A percentile compares a stretch with the other conserved stretches of the same genome.
These are phyloP conservation scores for Paraurostyla sp. DNA, from an alignment of 73 alveolate genomes.

Conservation along the genomic window DNA sequence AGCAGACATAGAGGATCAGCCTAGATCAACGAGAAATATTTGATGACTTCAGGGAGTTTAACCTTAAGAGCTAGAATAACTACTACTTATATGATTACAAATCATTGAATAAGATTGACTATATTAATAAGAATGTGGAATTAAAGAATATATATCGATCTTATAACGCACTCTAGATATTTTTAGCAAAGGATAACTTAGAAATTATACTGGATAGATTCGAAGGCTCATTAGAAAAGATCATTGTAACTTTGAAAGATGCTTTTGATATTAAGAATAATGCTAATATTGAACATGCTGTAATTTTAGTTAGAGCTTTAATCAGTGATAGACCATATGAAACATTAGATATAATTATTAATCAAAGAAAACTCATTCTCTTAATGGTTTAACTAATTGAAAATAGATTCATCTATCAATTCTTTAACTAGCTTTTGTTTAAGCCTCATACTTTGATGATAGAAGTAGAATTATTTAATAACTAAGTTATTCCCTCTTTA, in stretches of 20 bases:
- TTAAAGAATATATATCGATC: conserved; percentile 70
- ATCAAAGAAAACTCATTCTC: background rate
- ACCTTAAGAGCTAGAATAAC: conserved; percentile 12
- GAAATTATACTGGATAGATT: background rate
- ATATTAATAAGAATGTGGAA: conserved; percentile 58
- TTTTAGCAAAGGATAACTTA: conserved; percentile 13
- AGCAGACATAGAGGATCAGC: conserved; percentile 12
- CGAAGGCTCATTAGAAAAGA: conserved; percentile 28
- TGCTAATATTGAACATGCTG: conserved; percentile 29
- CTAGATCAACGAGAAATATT: background rate
- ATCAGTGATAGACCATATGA: conserved; percentile 24
- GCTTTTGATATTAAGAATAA: conserved; percentile 24
- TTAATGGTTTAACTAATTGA: background rate
- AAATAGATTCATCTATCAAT: background rate
- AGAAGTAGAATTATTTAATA: background rate
- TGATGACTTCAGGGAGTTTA: conserved; percentile 15
- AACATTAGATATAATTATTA: background rate
- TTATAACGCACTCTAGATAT: conserved; percentile 9
- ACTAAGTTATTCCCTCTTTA: background rate
- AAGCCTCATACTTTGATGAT: conserved; percentile 24
- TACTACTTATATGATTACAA: background rate
- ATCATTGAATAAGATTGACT: conserved; percentile 42
- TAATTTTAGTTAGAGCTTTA: conserved; percentile 12
- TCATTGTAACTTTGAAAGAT: conserved; percentile 1
- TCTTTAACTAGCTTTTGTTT: conserved; percentile 9